Conservation (phyloP, 1,139 yeast genomes). For the Sugiyamaella pinicola region DNA sequence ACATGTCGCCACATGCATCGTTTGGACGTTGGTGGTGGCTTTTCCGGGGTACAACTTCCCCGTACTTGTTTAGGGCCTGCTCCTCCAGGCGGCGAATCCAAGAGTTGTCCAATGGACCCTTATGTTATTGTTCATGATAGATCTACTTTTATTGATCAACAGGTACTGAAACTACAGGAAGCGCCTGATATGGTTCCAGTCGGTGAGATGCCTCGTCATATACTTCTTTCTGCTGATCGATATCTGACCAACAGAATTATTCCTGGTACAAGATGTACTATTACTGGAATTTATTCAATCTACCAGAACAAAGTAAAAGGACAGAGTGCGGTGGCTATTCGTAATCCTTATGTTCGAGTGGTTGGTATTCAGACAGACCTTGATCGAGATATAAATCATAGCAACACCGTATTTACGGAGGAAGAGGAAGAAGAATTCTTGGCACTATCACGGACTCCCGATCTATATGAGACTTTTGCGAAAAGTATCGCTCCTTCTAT, state of each 20-base stretch:
- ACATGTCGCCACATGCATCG: constrained; percentile 80
- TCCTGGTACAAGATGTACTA: constrained; percentile 93
- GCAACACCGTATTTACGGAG: constrained; percentile 73
- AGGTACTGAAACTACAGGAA: constrained; percentile 88
- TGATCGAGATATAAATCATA: constrained; percentile 64
- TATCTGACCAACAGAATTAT: constrained; percentile 86
- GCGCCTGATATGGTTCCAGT: constrained; percentile 98
- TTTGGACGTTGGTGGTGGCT: constrained; percentile 68
- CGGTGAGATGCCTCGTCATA: constrained; percentile 98
- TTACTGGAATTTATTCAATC: constrained; percentile 89
- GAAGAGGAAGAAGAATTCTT: constrained; percentile 93
- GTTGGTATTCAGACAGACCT: constrained; percentile 84
- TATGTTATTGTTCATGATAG: constrained; percentile 92
- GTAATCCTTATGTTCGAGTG: constrained; percentile 88
- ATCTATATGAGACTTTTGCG: constrained; percentile 82
- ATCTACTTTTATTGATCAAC: constrained; percentile 91
- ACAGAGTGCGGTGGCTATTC: constrained; percentile 74
- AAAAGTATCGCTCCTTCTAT: constrained; percentile 94
- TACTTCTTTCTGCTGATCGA: constrained; percentile 84
- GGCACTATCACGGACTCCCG: constrained; percentile 76
- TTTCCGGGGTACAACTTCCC: constrained; percentile 80
- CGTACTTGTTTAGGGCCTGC: constrained; percentile 60
- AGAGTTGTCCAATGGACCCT: constrained; percentile 83
- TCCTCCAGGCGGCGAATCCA: constrained; percentile 59
- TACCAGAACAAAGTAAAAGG: constrained; percentile 65